Evolutionary conservation across 2,329 filamentous ascomycete species (phyloP).

Genomic region (Epichloe sibirici): DNA sequence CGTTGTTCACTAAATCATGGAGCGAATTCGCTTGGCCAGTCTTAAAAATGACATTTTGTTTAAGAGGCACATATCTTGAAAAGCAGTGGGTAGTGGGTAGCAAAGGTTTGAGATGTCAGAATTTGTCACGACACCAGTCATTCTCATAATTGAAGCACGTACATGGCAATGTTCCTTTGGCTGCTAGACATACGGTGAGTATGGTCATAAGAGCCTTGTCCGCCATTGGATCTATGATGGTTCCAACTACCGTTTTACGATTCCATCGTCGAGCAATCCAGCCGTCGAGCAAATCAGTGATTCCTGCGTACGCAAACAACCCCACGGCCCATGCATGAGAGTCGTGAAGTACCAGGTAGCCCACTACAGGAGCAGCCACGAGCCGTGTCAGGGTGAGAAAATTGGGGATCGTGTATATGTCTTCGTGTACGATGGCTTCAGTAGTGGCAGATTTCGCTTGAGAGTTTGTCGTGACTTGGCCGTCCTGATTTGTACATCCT

Average conservation of each 20-base stretch:
- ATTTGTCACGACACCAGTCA: not conserved
- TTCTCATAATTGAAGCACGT: constrained; percentile 20
- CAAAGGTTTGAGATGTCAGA: not conserved
- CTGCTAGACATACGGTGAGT: constrained; percentile 70
- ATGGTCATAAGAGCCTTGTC: constrained; percentile 96
- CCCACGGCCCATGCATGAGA: constrained; percentile 66
- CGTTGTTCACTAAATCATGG: not conserved
- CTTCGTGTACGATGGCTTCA: constrained; percentile 46
- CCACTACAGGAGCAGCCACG: constrained; percentile 68
- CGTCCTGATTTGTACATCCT: not conserved
- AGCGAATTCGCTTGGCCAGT: not conserved
- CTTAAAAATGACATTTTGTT: not conserved
- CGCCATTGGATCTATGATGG: constrained; percentile 90
- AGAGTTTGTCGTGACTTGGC: not conserved
- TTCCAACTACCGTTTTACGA: constrained; percentile 84
- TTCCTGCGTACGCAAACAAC: constrained; percentile 82
- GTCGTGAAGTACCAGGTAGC: constrained; percentile 79
- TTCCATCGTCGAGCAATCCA: constrained; percentile 86
- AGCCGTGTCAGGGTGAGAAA: constrained; percentile 81
- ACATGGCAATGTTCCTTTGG: constrained; percentile 73
- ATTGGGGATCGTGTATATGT: constrained; percentile 96
- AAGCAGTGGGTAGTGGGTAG: not conserved
- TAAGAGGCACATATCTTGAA: not conserved
- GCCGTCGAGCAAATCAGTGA: constrained; percentile 87
- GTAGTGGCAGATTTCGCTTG: not conserved